phyloP scores from a whole-genome alignment of 257 asterid species.

The Nemophila menziesii region DNA sequence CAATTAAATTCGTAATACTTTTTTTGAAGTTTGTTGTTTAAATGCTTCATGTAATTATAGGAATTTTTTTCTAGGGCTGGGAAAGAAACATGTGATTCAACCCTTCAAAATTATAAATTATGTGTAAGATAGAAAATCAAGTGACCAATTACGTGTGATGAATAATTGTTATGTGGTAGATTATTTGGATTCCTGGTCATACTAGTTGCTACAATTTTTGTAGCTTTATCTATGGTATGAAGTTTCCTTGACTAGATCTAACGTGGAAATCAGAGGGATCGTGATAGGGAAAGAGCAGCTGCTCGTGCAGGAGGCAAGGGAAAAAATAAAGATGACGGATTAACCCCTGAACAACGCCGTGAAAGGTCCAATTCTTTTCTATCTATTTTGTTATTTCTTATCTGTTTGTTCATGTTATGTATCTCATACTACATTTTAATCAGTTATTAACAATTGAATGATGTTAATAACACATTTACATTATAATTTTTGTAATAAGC shows the following conservation, averaged over 20 bases:
- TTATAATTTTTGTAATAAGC: not conserved
- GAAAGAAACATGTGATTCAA: too few relatives aligned
- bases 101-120: too few relatives aligned
- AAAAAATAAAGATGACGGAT: constrained; percentile 37
- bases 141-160: not conserved
- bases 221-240: constrained; percentile 2
- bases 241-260: constrained; percentile 38
- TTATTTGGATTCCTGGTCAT: too few relatives aligned
- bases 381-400: not conserved
- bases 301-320: constrained; percentile 31
- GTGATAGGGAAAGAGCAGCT: constrained; percentile 65
- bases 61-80: too few relatives aligned
- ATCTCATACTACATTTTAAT: not conserved
- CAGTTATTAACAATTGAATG: too few relatives aligned
- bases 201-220: too few relatives aligned
- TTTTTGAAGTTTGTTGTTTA: not conserved
- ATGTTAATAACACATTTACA: not conserved
- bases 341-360: constrained; percentile 60
- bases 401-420: not conserved
- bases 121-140: too few relatives aligned
- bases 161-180: not conserved
- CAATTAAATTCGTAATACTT: too few relatives aligned
- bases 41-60: not conserved
- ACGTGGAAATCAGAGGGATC: constrained; percentile 81
- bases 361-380: constrained; percentile 26